Evolutionary conservation across 345 rosid genomes (phyloP).

Genomic region (Limnanthes douglasii): DNA sequence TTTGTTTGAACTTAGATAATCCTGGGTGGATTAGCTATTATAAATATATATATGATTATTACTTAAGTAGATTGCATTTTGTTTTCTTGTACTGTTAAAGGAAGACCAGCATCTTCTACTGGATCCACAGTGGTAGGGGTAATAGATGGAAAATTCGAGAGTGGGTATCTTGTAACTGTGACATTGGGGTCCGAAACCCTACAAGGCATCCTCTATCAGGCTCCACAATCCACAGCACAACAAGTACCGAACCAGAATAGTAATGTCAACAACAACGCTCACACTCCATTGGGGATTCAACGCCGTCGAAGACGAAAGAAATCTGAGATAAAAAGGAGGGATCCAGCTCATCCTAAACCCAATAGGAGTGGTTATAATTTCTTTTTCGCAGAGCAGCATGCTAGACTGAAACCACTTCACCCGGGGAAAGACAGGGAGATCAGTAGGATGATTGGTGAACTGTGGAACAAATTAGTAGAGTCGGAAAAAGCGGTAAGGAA

Average conservation of each 20-base stretch:
- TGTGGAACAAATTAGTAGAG: conserved; percentile 70
- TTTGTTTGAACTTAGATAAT: conserved; percentile 1
- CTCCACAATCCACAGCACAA: conserved; percentile 20
- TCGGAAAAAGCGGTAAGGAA: conserved; percentile 42
- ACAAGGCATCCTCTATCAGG: conserved; percentile 70
- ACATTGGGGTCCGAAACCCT: conserved; percentile 63
- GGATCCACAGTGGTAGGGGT: conserved; percentile 55
- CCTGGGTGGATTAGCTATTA: no score
- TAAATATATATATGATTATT: no score
- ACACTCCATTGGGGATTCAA: conserved; percentile 23
- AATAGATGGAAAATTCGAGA: conserved; percentile 84
- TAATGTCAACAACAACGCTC: conserved; percentile 9
- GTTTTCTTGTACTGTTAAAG: conserved; percentile 10
- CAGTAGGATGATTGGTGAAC: conserved; percentile 86
- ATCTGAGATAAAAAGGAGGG: conserved; percentile 77
- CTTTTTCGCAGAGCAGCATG: conserved; percentile 94
- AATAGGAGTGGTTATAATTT: conserved; percentile 92
- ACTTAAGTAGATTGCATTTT: neutral
- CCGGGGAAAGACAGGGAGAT: conserved; percentile 96
- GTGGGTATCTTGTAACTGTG: conserved; percentile 83
- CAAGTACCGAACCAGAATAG: conserved; percentile 18
- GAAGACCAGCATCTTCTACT: conserved; percentile 17
- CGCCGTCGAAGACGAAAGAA: conserved; percentile 84
- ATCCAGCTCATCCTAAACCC: conserved; percentile 91
- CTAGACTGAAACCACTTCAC: conserved; percentile 74